Conservation (phyloP, 805 yeast species). For the Kuraishia capsulata region DNA sequence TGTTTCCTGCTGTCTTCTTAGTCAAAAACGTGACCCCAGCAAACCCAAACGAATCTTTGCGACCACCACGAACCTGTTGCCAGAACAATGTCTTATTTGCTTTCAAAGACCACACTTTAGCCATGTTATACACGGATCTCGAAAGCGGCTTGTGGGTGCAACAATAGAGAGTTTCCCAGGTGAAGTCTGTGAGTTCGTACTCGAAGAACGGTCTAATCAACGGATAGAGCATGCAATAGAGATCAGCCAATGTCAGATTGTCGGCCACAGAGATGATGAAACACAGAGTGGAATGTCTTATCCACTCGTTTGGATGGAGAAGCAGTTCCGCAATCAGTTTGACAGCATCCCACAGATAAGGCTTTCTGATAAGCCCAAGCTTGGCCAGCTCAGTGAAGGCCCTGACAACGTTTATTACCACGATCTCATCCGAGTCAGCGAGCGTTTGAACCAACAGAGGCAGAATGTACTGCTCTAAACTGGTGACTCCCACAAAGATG, state of each 20-base stretch:
- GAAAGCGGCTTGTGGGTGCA: conserved; percentile 62
- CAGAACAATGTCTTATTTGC: conserved; percentile 71
- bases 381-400: conserved; percentile 47
- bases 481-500: conserved; percentile 69
- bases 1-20: conserved; percentile 12
- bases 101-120: conserved; percentile 63
- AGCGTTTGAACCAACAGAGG: conserved; percentile 81
- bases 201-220: conserved; percentile 66
- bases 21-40: conserved; percentile 23
- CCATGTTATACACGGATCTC: conserved; percentile 51
- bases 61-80: conserved; percentile 38
- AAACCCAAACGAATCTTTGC: conserved; percentile 36
- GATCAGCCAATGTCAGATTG: conserved; percentile 65
- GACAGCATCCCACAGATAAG: conserved; percentile 46
- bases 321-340: conserved; percentile 44
- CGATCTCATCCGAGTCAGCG: conserved; percentile 76
- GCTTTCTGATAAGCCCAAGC: conserved; percentile 45
- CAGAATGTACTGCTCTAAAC: conserved; percentile 79
- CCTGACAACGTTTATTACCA: conserved; percentile 60
- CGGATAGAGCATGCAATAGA: conserved; percentile 78
- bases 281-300: conserved; percentile 58
- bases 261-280: conserved; percentile 55
- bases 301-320: conserved; percentile 83
- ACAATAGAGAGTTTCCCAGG: conserved; percentile 57
- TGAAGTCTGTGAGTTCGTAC: conserved; percentile 64